Base-by-base conservation (phyloP, 1,284 basidiomycete genomes). In the Erythrobasidium hasegawianum region DNA sequence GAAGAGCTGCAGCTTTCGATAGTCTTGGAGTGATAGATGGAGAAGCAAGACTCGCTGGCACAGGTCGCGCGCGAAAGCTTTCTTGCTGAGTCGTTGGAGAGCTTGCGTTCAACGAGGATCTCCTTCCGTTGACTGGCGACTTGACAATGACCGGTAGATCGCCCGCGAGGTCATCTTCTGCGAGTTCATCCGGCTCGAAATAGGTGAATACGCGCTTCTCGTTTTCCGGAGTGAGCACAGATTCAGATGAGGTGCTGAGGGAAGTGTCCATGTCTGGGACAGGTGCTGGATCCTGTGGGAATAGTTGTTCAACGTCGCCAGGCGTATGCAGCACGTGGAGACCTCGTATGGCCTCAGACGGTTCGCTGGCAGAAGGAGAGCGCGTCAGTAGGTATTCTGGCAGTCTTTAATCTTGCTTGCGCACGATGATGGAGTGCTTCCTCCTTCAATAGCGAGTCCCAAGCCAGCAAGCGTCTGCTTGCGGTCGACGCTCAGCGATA, bases 11-110 rank as follows among this genome's bases (percentile, higher is more conserved):
- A 0, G 88, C 85, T 61, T 85, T 85, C 8, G 87, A 87, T 66
- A 85, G 85, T 41, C 90, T 85, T 0, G 90, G 90, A 22, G 85
- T 81, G 68, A 89, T 89, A 69, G 85, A 82, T 0, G 90, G 88
- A 16, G 79, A 75, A 2, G 75, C 76, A 70, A 82, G 82, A 0
- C 87, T 85, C 7, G 81, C 71, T 0, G 89, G 90, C 0, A 89
- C 73, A 0, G 82, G 76, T n/a, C 89, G 85, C 5, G 89, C 90
- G 57, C 81, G 83, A 80, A 90, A 91, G 1, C 77, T 38, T n/a
- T 47, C 18, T 26, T 39, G n/a, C 13, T 29, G 20, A 20, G 18
- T 24, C 1, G 20, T 22, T 3, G 16, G 61, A 2, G 38, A 71
- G 0, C 45, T 33, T 0, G n/a, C n/a, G n/a, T n/a, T n/a, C n/a